These are phyloP conservation scores for Coemansia sp. DNA, from an alignment of 192 early-diverging fungal genomes.

Conservation along the genomic window DNA sequence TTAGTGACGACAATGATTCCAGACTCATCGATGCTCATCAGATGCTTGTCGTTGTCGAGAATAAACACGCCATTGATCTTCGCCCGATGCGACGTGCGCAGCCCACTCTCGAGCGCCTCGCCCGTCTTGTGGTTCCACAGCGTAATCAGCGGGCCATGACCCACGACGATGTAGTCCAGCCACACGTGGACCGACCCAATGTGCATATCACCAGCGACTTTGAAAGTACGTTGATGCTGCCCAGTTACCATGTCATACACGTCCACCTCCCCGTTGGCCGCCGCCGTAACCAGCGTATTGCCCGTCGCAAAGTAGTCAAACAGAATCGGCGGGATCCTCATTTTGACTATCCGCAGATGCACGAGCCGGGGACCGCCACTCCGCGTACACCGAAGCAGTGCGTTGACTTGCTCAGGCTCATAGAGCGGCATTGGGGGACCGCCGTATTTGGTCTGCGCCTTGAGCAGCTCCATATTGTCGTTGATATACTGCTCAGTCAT, in stretches of 20 bases:
- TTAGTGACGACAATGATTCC: constrained; percentile 44
- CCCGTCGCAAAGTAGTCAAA: constrained; percentile 42
- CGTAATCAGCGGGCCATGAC: constrained; percentile 32
- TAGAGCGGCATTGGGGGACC: constrained; percentile 27
- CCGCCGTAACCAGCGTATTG: constrained; percentile 28
- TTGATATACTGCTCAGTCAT: constrained; percentile 28
- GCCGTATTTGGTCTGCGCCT: constrained; percentile 33
- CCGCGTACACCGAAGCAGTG: constrained; percentile 22
- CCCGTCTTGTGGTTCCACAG: constrained; percentile 52
- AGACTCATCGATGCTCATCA: constrained; percentile 40
- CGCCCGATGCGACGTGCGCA: constrained; percentile 36
- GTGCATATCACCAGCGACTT: not conserved
- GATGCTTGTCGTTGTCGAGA: constrained; percentile 44
- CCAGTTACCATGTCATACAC: constrained; percentile 36
- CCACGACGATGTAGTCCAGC: constrained; percentile 45
- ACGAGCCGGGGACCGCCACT: constrained; percentile 10
- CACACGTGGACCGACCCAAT: constrained; percentile 43
- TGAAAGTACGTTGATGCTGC: constrained; percentile 16
- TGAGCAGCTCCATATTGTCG: constrained; percentile 20
- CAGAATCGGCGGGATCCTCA: constrained; percentile 19
- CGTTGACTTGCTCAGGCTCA: constrained; percentile 15
- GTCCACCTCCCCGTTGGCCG: constrained; percentile 20
- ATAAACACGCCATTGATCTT: constrained; percentile 45
- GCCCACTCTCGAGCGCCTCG: constrained; percentile 22
- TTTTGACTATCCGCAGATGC: constrained; percentile 10